Percentiles rank a stretch among this genome's conserved stretches.
These are phyloP conservation scores for Aureobasidium sp. DNA, from an alignment of 2,329 filamentous ascomycete genomes.

Conservation along the genomic window DNA sequence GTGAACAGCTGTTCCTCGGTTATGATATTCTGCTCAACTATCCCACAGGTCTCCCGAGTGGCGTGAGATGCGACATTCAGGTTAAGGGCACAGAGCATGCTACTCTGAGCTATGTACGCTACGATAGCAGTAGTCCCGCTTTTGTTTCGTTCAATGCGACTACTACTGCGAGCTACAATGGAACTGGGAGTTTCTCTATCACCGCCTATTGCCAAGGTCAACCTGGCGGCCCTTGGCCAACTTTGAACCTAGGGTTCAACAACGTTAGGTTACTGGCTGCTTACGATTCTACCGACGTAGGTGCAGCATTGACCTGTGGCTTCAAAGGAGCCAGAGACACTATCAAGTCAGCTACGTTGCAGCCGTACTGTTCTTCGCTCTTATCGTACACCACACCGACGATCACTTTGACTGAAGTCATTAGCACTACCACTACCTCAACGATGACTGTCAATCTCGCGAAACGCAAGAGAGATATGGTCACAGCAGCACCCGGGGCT, in stretches of 20 bases:
- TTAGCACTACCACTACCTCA: slow-evolving; percentile 9
- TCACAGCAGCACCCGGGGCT: background rate
- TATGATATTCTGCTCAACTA: slow-evolving; percentile 17
- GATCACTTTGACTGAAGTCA: background rate
- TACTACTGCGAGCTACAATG: slow-evolving; percentile 8
- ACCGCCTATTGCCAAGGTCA: slow-evolving; percentile 18
- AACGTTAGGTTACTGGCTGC: slow-evolving; percentile 14
- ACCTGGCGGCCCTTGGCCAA: slow-evolving; percentile 11
- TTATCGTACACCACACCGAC: slow-evolving; percentile 15
- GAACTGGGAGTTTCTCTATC: slow-evolving; percentile 14
- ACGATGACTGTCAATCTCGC: slow-evolving; percentile 4
- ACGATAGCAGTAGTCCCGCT: slow-evolving; percentile 12
- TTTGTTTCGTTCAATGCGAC: slow-evolving; percentile 13
- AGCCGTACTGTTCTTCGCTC: slow-evolving; percentile 15
- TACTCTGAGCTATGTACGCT: slow-evolving; percentile 19
- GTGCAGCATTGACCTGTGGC: slow-evolving; percentile 2
- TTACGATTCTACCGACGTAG: slow-evolving; percentile 10
- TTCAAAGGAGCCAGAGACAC: slow-evolving; percentile 12
- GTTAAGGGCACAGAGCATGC: slow-evolving; percentile 13
- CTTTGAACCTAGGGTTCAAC: slow-evolving; percentile 13
- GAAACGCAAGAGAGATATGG: background rate
- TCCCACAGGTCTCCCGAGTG: slow-evolving; percentile 5
- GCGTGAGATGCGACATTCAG: slow-evolving; percentile 16
- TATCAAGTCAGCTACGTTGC: slow-evolving; percentile 7
- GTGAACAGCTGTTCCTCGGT: slow-evolving; percentile 6